Percentiles rank a stretch among this genome's conserved stretches.
phyloP scores from a whole-genome alignment of 352 stramenopile species.

The Phytophthora aleatoria region DNA sequence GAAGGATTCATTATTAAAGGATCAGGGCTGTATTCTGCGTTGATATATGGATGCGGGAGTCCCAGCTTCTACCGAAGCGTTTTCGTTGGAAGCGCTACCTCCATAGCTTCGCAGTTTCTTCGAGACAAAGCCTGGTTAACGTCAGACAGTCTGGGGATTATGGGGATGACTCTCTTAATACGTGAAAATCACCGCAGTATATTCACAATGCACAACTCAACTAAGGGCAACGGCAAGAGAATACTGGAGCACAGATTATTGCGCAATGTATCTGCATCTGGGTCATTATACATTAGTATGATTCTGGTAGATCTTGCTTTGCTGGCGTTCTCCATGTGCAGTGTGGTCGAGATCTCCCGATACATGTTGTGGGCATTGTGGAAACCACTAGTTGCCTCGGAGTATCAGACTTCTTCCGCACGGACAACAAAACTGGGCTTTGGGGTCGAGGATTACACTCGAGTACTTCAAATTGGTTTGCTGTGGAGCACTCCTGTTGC shows the following conservation, averaged over 20 bases:
- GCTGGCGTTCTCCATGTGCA: conserved; percentile 37
- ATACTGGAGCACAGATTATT: conserved; percentile 36
- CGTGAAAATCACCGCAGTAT: conserved; percentile 36
- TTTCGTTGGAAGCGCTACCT: conserved; percentile 27
- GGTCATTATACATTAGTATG: conserved; percentile 52
- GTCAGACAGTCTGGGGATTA: conserved; percentile 25
- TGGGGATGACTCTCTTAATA: conserved; percentile 42
- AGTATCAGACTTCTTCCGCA: conserved; percentile 25
- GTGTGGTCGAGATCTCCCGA: conserved; percentile 36
- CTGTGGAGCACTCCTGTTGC: conserved; percentile 43
- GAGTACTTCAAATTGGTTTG: conserved; percentile 43
- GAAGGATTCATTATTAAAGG: conserved; percentile 47
- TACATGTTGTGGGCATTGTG: conserved; percentile 39
- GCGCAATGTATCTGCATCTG: conserved; percentile 52
- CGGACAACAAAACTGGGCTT: conserved; percentile 41
- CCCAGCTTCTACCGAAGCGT: conserved; percentile 41
- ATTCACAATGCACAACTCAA: conserved; percentile 22
- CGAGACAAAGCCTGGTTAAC: conserved; percentile 39
- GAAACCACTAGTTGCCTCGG: conserved; percentile 24
- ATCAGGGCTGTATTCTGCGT: conserved; percentile 24
- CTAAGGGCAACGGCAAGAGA: conserved; percentile 1
- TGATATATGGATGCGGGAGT: conserved; percentile 45
- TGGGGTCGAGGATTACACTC: conserved; percentile 37
- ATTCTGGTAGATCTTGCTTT: conserved; percentile 46
- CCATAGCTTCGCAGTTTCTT: conserved; percentile 23